phyloP scores from a whole-genome alignment of 768 basidiomycete species.

The Grammothele lineata region DNA sequence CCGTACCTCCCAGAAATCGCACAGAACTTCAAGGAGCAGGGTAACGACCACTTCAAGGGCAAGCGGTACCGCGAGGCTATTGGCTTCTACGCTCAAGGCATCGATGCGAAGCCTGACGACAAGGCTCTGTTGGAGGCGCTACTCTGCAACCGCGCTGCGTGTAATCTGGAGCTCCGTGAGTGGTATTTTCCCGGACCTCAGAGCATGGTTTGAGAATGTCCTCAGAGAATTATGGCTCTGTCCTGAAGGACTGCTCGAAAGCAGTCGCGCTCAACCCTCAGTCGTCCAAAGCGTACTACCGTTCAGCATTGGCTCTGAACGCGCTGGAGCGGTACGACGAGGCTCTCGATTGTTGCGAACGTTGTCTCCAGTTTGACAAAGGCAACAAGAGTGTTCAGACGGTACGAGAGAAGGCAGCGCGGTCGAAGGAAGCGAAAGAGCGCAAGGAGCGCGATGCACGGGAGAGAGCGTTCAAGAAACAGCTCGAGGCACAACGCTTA shows the following conservation, averaged over 20 bases:
- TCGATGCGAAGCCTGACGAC: conserved; percentile 81
- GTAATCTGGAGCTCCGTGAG: conserved; percentile 85
- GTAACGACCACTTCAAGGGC: conserved; percentile 90
- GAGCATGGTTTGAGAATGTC: not conserved
- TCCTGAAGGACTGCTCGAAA: conserved; percentile 79
- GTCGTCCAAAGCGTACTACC: conserved; percentile 82
- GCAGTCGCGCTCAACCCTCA: conserved; percentile 58
- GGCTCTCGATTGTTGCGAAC: conserved; percentile 74
- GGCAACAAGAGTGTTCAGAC: conserved; percentile 50
- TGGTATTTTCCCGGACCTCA: not conserved
- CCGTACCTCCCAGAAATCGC: conserved; percentile 64
- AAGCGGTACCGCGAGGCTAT: conserved; percentile 85
- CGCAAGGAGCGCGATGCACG: conserved; percentile 45
- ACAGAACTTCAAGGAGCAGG: conserved; percentile 90
- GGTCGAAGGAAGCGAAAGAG: conserved; percentile 46
- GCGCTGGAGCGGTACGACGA: conserved; percentile 75
- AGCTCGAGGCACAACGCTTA: conserved; percentile 51
- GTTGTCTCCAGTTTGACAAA: conserved; percentile 58
- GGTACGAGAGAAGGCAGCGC: conserved; percentile 44
- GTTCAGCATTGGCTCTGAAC: conserved; percentile 75
- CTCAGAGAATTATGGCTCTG: conserved; percentile 83
- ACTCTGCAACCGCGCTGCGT: conserved; percentile 87
- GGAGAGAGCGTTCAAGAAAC: conserved; percentile 45
- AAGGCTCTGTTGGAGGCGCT: conserved; percentile 55
- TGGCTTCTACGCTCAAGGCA: conserved; percentile 85